These are phyloP conservation scores for Ormosia semicastrata DNA, from an alignment of 306 rosid genomes.

Conservation along the genomic window DNA sequence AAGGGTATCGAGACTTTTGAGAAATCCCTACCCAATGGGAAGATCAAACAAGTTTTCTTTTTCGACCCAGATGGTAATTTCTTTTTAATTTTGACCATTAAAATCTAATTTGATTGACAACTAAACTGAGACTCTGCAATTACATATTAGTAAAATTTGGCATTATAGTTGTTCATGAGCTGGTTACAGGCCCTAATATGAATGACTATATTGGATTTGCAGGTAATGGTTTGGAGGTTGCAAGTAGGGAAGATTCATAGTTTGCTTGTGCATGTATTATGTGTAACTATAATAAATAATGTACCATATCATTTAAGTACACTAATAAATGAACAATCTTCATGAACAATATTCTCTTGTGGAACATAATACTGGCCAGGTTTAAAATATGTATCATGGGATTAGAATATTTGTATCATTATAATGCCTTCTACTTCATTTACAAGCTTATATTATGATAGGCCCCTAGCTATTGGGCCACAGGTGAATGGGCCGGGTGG, in stretches of 20 bases:
- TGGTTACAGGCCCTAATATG: background rate
- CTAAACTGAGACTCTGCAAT: background rate
- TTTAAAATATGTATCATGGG: background rate
- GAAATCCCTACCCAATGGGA: constrained; percentile 59
- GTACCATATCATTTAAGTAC: background rate
- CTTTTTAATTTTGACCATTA: background rate
- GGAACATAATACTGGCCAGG: background rate
- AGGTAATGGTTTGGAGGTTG: constrained; percentile 91
- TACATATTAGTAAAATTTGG: background rate
- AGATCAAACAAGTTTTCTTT: constrained; percentile 76
- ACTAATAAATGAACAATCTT: background rate
- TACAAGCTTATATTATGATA: no score
- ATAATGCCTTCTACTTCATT: background rate
- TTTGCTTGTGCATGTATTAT: background rate
- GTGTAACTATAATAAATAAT: background rate
- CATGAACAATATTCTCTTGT: background rate
- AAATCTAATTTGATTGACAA: background rate
- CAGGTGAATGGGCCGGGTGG: no score
- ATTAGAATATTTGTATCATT: background rate
- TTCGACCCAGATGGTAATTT: constrained; percentile 88
- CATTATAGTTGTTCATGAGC: background rate
- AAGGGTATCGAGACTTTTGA: constrained; percentile 66
- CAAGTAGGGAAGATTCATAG: constrained; percentile 43
- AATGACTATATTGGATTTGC: constrained; percentile 13
- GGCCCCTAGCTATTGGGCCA: no score